Percentiles rank a stretch among this genome's conserved stretches.
These are phyloP conservation scores for Rugiboletus extremiorientalis DNA, from an alignment of 1,284 basidiomycete genomes.

Conservation along the genomic window DNA sequence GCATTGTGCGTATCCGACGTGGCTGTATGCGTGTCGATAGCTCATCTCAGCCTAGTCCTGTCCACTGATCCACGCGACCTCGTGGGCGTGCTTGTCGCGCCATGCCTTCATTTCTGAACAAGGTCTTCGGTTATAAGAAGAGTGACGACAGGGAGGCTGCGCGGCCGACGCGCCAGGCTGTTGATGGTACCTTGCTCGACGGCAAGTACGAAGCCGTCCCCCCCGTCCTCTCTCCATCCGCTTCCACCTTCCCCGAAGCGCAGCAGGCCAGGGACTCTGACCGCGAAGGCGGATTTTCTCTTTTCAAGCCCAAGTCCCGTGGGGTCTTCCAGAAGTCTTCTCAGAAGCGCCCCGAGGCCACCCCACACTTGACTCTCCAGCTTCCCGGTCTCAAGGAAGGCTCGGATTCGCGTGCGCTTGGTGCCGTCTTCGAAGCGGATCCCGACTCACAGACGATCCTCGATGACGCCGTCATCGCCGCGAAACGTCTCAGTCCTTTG, in stretches of 20 bases:
- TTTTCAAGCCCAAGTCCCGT: constrained; percentile 53
- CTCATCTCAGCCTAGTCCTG: constrained; percentile 9
- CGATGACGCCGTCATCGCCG: constrained; percentile 54
- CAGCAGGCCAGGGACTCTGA: constrained; percentile 32
- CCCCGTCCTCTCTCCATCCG: constrained; percentile 50
- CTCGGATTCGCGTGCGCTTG: constrained; percentile 45
- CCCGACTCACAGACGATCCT: constrained; percentile 45
- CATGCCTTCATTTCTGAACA: constrained; percentile 76
- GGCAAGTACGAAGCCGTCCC: constrained; percentile 73
- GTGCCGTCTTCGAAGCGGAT: constrained; percentile 59
- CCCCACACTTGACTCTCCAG: constrained; percentile 59
- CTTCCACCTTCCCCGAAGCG: constrained; percentile 41
- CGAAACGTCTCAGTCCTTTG: constrained; percentile 53
- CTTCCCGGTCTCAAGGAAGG: constrained; percentile 54
- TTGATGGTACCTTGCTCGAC: constrained; percentile 51
- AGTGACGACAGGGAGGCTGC: constrained; percentile 49
- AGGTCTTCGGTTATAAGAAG: constrained; percentile 74
- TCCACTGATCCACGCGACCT: constrained; percentile 9
- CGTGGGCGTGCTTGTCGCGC: constrained; percentile 18
- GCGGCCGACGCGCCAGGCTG: constrained; percentile 37
- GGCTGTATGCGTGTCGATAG: neutral
- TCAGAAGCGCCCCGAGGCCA: constrained; percentile 5
- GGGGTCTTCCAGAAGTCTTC: constrained; percentile 33
- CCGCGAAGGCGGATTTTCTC: constrained; percentile 42
- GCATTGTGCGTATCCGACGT: constrained; percentile 3